Base-by-base conservation (phyloP, 2,329 filamentous ascomycete genomes). In the Aaosphaeria pasadenensis region DNA sequence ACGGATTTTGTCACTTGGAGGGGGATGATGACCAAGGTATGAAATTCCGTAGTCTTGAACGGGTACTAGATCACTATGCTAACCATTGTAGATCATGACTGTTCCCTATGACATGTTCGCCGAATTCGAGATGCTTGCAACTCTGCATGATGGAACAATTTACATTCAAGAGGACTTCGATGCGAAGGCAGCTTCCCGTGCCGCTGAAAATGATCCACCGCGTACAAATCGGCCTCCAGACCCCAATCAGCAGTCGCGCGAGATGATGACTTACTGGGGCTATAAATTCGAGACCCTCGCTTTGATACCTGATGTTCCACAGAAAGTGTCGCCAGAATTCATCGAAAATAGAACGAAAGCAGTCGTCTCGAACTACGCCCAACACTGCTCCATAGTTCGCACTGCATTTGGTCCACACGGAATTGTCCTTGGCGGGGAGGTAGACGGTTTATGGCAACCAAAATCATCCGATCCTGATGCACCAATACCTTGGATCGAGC, bases 11-110 rank as follows among this genome's bases (percentile, higher is more conserved):
- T 97, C 44, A 97, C 92, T 1, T 99, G 92, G 92, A 80, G 94
- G 62, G 94, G 94, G 35, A 96, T 97, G 90, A 91, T 99, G 86
- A 97, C 94, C 53, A 99, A 96, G 80, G 90, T 91, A 66, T 45
- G 29, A 41, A 36, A 2, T 36, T 11, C 35, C 7, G n/a, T 9
- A 30, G 9, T 35, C 11, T n/a, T 17, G 24, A 7, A 40, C 3
- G n/a, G 33, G 9, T 4, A 24, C 17, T 3, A n/a, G 40, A 42
- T 31, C 9, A 28, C 11, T n/a, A 24, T 35, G 11, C 9, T 36
- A 5, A 32, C 5, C 7, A 3, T 13, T 24, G 30, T 43, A 96
- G 89, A 89, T 99, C 56, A 84, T 97, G 85, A 85, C 86, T 0
- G 78, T 87, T 0, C 88, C 90, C 1, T 97, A 88, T 66, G 90